phyloP scores from a whole-genome alignment of 805 yeast species.

The Ogataea siamensis region DNA sequence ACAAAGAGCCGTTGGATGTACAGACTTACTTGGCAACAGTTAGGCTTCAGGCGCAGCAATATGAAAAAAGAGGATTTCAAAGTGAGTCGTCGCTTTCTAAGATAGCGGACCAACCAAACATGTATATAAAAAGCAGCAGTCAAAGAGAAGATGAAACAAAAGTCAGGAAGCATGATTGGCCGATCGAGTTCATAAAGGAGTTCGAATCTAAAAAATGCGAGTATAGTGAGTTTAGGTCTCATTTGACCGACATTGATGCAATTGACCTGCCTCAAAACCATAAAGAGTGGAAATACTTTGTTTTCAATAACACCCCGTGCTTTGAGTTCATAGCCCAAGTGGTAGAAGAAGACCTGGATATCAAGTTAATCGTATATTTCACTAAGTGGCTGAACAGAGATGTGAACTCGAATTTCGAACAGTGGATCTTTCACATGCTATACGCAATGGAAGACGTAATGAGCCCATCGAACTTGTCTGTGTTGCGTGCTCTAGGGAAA shows the following conservation, averaged over 20 bases:
- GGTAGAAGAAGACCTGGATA: constrained; percentile 35
- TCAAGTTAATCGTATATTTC: constrained; percentile 40
- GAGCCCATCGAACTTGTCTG: constrained; percentile 38
- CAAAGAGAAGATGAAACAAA: not conserved
- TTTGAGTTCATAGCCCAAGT: constrained; percentile 29
- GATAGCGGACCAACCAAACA: no score
- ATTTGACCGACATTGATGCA: constrained; percentile 28
- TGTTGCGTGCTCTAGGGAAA: constrained; percentile 41
- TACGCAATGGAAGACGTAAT: constrained; percentile 39
- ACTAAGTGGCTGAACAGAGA: constrained; percentile 41
- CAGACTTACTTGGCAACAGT: constrained; percentile 35
- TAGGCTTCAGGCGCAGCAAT: constrained; percentile 30
- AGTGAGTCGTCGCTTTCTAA: not conserved
- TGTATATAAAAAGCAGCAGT: not conserved
- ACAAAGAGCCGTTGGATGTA: constrained; percentile 25
- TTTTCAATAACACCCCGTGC: constrained; percentile 36
- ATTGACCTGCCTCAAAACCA: constrained; percentile 37
- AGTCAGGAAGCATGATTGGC: no score
- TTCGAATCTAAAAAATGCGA: constrained; percentile 18
- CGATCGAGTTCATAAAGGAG: constrained; percentile 15
- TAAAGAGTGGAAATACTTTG: constrained; percentile 42
- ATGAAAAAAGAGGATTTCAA: constrained; percentile 10
- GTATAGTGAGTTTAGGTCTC: constrained; percentile 21
- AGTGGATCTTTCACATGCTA: constrained; percentile 43
- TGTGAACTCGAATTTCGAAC: constrained; percentile 27